phyloP scores from a whole-genome alignment of 352 stramenopile genomes.

The Phytopythium aichiense region DNA sequence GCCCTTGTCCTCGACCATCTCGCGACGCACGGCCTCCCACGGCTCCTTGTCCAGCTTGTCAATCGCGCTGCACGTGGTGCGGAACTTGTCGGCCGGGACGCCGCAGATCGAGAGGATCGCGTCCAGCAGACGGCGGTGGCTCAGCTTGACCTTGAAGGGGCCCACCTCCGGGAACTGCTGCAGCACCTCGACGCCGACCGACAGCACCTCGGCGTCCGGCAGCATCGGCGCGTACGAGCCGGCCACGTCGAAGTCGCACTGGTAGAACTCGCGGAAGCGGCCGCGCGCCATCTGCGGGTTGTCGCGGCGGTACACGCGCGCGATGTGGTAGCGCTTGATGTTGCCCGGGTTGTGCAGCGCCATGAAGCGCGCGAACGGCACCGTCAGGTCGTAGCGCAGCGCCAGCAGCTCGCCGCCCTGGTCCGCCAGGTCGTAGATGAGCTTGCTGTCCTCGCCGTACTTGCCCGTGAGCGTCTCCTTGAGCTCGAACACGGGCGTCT shows the following conservation, averaged over 20 bases:
- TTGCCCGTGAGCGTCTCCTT: constrained; percentile 99
- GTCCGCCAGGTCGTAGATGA: constrained; percentile 99
- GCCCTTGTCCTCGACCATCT: constrained; percentile 98
- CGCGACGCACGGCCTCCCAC: constrained; percentile 85
- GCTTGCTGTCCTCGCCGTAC: constrained; percentile 98
- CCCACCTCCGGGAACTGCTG: constrained; percentile 84
- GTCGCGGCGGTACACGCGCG: constrained; percentile 96
- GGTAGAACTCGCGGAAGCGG: constrained; percentile 99
- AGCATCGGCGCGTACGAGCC: constrained; percentile 95
- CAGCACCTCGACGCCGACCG: constrained; percentile 91
- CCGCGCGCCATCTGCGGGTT: constrained; percentile 93
- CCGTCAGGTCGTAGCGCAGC: constrained; percentile 97
- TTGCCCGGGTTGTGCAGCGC: constrained; percentile 96
- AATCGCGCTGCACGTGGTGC: constrained; percentile 97
- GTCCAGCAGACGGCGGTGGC: constrained; percentile 96
- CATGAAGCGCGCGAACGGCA: constrained; percentile 98
- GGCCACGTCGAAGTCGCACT: constrained; percentile 99
- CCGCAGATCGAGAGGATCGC: constrained; percentile 97
- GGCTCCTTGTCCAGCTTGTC: constrained; percentile 99
- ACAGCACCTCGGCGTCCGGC: constrained; percentile 95
- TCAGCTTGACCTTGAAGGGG: constrained; percentile 97
- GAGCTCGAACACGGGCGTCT: constrained; percentile 98
- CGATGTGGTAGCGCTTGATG: constrained; percentile 99
- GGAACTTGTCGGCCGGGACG: constrained; percentile 95
- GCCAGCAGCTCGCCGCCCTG: constrained; percentile 95